phyloP scores from a whole-genome alignment of 306 rosid genomes.

The Quercus dentata region DNA sequence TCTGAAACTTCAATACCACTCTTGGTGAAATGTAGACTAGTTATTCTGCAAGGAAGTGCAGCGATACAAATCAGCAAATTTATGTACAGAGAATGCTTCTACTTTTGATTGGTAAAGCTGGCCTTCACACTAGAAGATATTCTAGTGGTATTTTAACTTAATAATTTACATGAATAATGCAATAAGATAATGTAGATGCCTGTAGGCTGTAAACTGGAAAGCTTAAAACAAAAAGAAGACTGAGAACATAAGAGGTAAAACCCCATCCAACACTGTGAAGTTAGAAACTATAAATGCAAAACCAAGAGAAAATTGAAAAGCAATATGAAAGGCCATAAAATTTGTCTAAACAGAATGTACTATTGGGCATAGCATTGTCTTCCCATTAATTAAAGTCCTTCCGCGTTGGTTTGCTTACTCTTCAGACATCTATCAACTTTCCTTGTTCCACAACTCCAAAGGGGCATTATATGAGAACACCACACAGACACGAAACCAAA shows the following conservation, averaged over 20 bases:
- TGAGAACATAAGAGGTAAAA: background rate
- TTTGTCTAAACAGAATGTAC: background rate
- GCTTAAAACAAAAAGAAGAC: background rate
- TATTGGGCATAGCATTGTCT: background rate
- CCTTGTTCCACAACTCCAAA: background rate
- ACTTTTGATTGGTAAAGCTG: background rate
- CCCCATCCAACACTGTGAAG: background rate
- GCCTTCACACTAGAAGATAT: background rate
- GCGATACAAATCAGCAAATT: background rate
- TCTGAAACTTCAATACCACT: background rate
- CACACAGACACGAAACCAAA: background rate
- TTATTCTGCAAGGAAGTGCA: background rate
- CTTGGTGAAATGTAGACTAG: background rate
- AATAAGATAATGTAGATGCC: background rate
- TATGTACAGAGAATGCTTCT: background rate
- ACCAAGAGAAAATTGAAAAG: background rate
- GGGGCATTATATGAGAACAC: background rate
- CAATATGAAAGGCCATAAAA: background rate
- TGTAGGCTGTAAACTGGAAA: background rate
- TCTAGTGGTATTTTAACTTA: background rate
- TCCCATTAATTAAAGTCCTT: background rate
- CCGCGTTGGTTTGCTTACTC: background rate
- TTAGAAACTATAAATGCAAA: background rate
- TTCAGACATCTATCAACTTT: background rate
- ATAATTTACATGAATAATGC: background rate